A percentile compares a stretch with the other conserved stretches of the same genome.
phyloP scores from a whole-genome alignment of 2,329 filamentous ascomycete genomes.

The Stachybotrys chartarum region DNA sequence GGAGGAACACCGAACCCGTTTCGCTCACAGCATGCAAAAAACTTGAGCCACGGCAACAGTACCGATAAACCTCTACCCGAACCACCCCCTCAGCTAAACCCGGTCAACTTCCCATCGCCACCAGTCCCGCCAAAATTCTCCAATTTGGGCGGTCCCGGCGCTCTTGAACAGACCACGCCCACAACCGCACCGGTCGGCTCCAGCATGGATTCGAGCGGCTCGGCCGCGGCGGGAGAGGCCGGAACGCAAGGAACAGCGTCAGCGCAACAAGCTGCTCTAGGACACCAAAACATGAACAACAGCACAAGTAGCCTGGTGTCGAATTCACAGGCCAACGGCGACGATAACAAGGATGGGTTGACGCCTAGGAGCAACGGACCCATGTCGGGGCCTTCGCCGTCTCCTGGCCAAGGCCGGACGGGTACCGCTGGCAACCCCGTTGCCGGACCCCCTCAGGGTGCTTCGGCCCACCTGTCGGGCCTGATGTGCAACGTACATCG shows the following conservation, averaged over 20 bases:
- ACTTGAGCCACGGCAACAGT: conserved; percentile 47
- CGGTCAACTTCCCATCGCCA: conserved; percentile 11
- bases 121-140: not conserved
- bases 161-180: not conserved
- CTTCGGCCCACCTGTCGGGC: conserved; percentile 54
- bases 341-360: conserved; percentile 29
- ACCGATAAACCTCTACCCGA: conserved; percentile 51
- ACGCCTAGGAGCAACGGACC: conserved; percentile 47
- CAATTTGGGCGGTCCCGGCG: conserved; percentile 28
- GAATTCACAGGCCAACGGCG: not conserved
- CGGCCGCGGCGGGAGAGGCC: conserved; percentile 22
- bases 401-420: conserved; percentile 28
- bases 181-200: not conserved
- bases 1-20: conserved; percentile 6
- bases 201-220: conserved; percentile 34
- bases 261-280: not conserved
- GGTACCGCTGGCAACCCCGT: conserved; percentile 11
- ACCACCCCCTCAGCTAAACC: conserved; percentile 22
- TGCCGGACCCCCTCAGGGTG: conserved; percentile 38
- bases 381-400: conserved; percentile 50
- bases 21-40: conserved; percentile 39
- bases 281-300: conserved; percentile 30
- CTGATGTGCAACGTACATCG: conserved; percentile 68
- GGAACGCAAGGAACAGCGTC: not conserved
- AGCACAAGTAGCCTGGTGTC: conserved; percentile 37